Evolutionary conservation across 2,329 filamentous ascomycete genomes (phyloP).

Genomic region (Ophiostoma piceae): DNA sequence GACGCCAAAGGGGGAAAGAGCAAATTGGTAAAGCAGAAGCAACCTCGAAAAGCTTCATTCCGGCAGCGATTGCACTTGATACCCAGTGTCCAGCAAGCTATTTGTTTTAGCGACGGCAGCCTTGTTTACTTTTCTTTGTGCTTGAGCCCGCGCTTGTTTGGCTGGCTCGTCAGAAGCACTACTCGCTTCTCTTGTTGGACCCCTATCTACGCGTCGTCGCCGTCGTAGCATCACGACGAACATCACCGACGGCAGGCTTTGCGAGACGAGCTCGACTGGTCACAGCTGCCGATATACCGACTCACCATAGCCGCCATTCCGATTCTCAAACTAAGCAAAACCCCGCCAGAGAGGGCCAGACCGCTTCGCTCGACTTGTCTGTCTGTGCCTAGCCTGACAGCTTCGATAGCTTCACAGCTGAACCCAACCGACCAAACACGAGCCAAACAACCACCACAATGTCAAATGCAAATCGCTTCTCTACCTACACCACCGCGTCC

Average conservation of each 20-base stretch:
- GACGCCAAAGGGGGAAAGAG: slow-evolving; percentile 13
- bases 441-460: slow-evolving; percentile 41
- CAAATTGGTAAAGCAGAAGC: slow-evolving; percentile 5
- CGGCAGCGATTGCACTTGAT: slow-evolving; percentile 1
- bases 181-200: not conserved
- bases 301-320: not conserved
- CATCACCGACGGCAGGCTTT: not conserved
- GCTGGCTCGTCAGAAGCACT: not conserved
- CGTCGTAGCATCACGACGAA: not conserved
- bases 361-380: slow-evolving; percentile 6
- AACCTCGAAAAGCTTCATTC: slow-evolving; percentile 11
- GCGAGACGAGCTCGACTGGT: not conserved
- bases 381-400: not conserved
- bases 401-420: not conserved
- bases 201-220: slow-evolving; percentile 11
- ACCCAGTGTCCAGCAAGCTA: not conserved
- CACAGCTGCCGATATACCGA: not conserved
- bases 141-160: not conserved
- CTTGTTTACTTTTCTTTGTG: not conserved
- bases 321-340: too few relatives aligned
- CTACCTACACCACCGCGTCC: slow-evolving; percentile 54
- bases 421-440: not conserved
- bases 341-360: slow-evolving; percentile 6
- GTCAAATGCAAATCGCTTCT: slow-evolving; percentile 51
- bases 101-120: not conserved